Percentiles rank a stretch among this genome's conserved stretches.
These are phyloP conservation scores for Fraxinus albicans DNA, from an alignment of 305 asterid species.

Conservation along the genomic window DNA sequence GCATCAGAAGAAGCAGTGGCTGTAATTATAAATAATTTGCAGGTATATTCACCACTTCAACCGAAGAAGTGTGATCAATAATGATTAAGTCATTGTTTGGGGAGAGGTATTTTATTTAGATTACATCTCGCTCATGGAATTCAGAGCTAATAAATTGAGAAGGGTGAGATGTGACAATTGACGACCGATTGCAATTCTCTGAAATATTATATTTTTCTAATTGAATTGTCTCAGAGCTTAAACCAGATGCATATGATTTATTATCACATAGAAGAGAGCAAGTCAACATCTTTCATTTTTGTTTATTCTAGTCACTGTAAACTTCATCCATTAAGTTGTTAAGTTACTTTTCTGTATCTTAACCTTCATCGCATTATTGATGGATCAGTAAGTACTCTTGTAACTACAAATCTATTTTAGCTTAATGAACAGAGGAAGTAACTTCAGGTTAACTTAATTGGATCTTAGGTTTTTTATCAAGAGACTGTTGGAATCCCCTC, in stretches of 20 bases:
- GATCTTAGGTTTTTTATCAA: not conserved
- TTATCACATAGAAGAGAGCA: not conserved
- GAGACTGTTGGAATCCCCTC: not conserved
- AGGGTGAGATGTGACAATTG: not conserved
- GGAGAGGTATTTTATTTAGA: not conserved
- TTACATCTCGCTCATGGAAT: not conserved
- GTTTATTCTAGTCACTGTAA: not conserved
- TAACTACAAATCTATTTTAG: not conserved
- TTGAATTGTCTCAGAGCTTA: not conserved
- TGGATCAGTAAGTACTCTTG: not conserved
- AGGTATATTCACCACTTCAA: constrained; percentile 47
- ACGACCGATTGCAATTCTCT: not conserved
- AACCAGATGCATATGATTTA: not conserved
- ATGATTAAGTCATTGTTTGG: not conserved
- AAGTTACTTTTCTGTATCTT: not conserved
- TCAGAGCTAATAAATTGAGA: not conserved
- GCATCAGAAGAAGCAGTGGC: constrained; percentile 86
- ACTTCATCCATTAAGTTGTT: not conserved
- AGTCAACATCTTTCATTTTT: not conserved
- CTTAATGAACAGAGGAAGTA: not conserved
- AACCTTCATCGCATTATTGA: not conserved
- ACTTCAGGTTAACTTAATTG: not conserved
- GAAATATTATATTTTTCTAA: not conserved
- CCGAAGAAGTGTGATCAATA: constrained; percentile 9
- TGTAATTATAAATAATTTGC: constrained; percentile 62